These are phyloP conservation scores for Ogataea corticis DNA, from an alignment of 805 yeast genomes.

Conservation along the genomic window DNA sequence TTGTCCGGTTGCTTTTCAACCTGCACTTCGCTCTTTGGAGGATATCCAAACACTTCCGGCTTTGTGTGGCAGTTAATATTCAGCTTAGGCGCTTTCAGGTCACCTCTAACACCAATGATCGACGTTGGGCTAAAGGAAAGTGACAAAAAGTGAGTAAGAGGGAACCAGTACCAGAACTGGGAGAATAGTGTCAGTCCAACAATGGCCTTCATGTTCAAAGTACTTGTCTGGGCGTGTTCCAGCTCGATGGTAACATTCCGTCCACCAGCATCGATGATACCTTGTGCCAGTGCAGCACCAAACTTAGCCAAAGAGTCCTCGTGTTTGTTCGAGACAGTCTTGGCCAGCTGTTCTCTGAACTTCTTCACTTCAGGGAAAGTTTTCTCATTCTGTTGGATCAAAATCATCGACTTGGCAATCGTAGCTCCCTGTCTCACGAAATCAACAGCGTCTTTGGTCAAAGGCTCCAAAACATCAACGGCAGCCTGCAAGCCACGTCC, in stretches of 20 bases:
- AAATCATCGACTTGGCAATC: conserved; percentile 86
- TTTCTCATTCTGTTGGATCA: conserved; percentile 84
- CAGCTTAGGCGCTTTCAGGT: conserved; percentile 83
- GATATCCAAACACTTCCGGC: conserved; percentile 80
- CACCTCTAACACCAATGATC: conserved; percentile 80
- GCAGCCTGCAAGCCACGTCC: conserved; percentile 90
- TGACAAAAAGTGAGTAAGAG: conserved; percentile 88
- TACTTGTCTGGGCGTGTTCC: conserved; percentile 86
- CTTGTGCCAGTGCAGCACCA: conserved; percentile 96
- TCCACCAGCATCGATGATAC: conserved; percentile 98
- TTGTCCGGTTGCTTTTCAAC: conserved; percentile 84
- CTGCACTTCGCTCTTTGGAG: conserved; percentile 80
- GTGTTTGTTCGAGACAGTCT: conserved; percentile 80
- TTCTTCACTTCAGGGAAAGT: conserved; percentile 77
- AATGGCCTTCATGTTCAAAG: conserved; percentile 85
- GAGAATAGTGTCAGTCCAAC: conserved; percentile 88
- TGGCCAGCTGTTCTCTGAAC: conserved; percentile 71
- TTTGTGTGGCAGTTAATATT: conserved; percentile 79
- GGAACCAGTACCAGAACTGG: conserved; percentile 99
- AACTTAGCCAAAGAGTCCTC: conserved; percentile 97
- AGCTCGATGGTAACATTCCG: conserved; percentile 92
- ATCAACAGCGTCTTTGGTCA: conserved; percentile 91
- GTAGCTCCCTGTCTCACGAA: conserved; percentile 98
- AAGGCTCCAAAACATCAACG: conserved; percentile 86
- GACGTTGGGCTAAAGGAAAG: conserved; percentile 92